phyloP scores from a whole-genome alignment of 2,329 filamentous ascomycete species.

The Diaporthe ampelina region DNA sequence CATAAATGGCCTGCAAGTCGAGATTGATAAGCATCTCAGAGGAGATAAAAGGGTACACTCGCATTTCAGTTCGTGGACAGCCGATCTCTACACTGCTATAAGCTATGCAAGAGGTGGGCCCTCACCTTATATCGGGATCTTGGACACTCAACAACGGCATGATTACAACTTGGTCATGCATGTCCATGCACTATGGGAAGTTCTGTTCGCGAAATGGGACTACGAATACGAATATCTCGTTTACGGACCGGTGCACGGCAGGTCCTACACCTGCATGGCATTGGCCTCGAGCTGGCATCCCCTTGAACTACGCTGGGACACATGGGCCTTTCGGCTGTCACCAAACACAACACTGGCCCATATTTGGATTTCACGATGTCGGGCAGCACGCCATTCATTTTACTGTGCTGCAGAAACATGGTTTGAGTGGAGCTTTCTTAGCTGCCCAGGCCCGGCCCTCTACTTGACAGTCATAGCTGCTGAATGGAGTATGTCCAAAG shows the following conservation, averaged over 20 bases:
- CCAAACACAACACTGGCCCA: not conserved
- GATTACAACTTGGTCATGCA: not conserved
- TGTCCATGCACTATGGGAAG: not conserved
- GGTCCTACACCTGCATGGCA: not conserved
- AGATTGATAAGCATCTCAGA: not conserved
- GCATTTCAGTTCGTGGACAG: not conserved
- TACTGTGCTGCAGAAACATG: not conserved
- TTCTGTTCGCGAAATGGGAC: no score
- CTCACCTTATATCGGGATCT: not conserved
- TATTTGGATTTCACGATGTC: not conserved
- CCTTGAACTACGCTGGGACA: not conserved
- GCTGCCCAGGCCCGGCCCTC: not conserved
- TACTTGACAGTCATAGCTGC: not conserved
- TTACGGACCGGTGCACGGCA: not conserved
- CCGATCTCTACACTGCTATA: not conserved
- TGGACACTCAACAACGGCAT: not conserved
- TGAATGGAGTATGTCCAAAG: not conserved
- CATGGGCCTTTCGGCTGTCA: not conserved
- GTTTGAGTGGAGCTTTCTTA: not conserved
- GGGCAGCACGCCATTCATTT: not conserved
- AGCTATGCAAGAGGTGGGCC: not conserved
- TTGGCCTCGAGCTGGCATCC: not conserved
- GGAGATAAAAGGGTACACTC: not conserved
- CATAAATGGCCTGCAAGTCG: no score
- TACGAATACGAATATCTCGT: not conserved